Evolutionary conservation across 208 protist genomes (phyloP).

Genomic region (Leishmania turanica): DNA sequence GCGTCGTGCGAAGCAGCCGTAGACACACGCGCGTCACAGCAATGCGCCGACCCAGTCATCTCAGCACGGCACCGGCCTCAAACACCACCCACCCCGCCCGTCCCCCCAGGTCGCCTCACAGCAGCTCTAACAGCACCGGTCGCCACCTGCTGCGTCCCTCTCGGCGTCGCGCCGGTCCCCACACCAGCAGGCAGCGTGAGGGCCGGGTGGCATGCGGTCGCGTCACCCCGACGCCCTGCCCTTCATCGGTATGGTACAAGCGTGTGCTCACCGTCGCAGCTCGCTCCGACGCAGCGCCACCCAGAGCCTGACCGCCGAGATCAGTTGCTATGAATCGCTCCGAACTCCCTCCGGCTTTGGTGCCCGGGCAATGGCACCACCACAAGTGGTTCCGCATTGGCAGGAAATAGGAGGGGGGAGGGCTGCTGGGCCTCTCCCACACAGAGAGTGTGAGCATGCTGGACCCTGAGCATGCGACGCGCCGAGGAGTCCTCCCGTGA

Average conservation of each 20-base stretch:
- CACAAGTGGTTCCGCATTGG: neutral
- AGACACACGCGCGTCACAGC: neutral
- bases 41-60: neutral
- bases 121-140: neutral
- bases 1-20: neutral
- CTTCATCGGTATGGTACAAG: neutral
- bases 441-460: neutral
- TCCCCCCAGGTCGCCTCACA: neutral
- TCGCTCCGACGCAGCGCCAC: neutral
- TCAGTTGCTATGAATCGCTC: neutral
- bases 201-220: neutral
- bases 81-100: neutral
- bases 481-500: neutral
- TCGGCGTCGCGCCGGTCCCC: neutral
- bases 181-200: neutral
- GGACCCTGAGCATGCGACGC: neutral
- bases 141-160: neutral
- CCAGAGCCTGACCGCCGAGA: neutral
- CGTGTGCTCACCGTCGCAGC: neutral
- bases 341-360: neutral
- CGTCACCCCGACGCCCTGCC: neutral
- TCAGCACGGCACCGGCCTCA: neutral
- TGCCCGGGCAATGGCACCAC: neutral
- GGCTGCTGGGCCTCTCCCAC: neutral
- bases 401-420: neutral